Evolutionary conservation across 2,329 filamentous ascomycete species (phyloP).

Genomic region (Xylariaceae sp.): DNA sequence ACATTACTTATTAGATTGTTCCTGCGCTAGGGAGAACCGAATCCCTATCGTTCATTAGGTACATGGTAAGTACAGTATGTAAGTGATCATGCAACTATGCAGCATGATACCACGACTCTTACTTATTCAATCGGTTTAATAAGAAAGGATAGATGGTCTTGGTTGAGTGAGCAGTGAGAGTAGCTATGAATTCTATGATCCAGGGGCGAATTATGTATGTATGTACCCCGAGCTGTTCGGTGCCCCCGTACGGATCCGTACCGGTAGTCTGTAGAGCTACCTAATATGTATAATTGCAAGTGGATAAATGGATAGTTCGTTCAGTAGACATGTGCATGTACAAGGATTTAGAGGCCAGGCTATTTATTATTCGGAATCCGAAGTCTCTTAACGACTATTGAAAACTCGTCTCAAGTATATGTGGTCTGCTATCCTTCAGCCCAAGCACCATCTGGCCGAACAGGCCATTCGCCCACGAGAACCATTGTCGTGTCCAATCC

Average conservation of each 20-base stretch:
- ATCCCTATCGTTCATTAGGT: not conserved
- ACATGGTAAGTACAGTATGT: not conserved
- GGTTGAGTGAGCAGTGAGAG: too few species aligned
- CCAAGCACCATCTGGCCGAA: slow-evolving; percentile 41
- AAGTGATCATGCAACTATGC: not conserved
- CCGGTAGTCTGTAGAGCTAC: too few species aligned
- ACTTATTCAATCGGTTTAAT: too few species aligned
- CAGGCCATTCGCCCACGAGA: slow-evolving; percentile 41
- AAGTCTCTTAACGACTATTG: slow-evolving; percentile 38
- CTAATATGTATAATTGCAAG: too few species aligned
- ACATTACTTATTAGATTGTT: not conserved
- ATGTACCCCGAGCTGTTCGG: too few species aligned
- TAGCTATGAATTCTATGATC: too few species aligned
- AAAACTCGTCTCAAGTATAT: slow-evolving; percentile 57
- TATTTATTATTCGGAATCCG: not conserved
- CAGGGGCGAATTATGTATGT: too few species aligned
- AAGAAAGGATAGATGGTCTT: too few species aligned
- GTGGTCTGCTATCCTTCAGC: slow-evolving; percentile 71
- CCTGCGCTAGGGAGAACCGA: not conserved
- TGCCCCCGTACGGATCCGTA: too few species aligned
- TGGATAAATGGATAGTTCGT: too few species aligned
- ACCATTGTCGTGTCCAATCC: slow-evolving; percentile 46
- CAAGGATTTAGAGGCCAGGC: too few species aligned
- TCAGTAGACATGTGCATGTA: too few species aligned
- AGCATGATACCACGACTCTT: not conserved